Base-by-base conservation (phyloP, 2,329 filamentous ascomycete species). In the Diaporthe caulivora region DNA sequence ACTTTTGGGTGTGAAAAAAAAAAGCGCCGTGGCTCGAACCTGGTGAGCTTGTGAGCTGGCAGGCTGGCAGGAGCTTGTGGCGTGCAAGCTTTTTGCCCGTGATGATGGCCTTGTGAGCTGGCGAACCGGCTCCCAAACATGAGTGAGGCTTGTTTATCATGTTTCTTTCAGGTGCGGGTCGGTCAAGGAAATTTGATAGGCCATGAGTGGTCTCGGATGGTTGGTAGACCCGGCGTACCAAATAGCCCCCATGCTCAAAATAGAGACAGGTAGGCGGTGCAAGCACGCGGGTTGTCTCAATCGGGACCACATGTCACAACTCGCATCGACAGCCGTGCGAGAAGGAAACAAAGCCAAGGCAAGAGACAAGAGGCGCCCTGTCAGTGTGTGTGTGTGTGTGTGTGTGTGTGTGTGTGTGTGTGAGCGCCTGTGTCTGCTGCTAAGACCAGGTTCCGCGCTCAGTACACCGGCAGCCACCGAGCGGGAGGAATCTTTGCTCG, bases 221-320 rank as follows among this genome's bases (percentile, higher is more conserved):
- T 51, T 51, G 29, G 29, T 55, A 34, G 34, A 34, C 13, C 37
- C 11, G 7, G 37, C 37, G 13, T 2, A 31, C n/a, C 31, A 29
- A 53, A 53, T 31, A 40, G 62, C 62, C 62, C 62, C 62, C 62
- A 67, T n/a, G 31, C 62, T 67, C 62, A 40, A 67, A 67, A 67
- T 67, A 67, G 62, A 53, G 31, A 49, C 62, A 53, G 49, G 47
- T 31, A 13, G 62, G 62, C 62, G 17, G 62, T 67, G 62, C 62
- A 67, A 53, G 62, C 31, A 67, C 15, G 62, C 47, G 31, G n/a
- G 37, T 67, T 21, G 31, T 53, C 44, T 67, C n/a, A 47, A 29
- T 40, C 9, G 49, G 62, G n/a, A 51, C 21, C 62, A 44, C 29
- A 21, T 53, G 29, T 24, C 11, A 44, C 29, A 53, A 29, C 13